Conservation (phyloP, 2,329 filamentous ascomycete species). For the Colletotrichum caudatum region DNA sequence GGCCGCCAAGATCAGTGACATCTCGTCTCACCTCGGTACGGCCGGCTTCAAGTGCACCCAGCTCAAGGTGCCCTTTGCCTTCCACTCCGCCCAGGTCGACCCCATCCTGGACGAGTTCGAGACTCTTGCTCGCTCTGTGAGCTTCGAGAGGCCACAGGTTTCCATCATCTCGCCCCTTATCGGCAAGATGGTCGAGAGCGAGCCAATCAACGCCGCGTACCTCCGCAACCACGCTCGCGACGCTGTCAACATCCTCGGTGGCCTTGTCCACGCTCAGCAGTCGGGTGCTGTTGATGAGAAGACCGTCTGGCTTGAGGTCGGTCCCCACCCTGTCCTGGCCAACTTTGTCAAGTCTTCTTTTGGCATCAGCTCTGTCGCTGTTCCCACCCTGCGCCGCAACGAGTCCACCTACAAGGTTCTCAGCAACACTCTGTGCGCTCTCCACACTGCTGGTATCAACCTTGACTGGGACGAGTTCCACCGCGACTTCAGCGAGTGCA, state of each 20-base stretch:
- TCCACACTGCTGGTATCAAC: constrained; percentile 72
- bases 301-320: constrained; percentile 77
- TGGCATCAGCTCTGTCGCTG: constrained; percentile 62
- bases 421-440: constrained; percentile 63
- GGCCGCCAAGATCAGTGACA: constrained; percentile 55
- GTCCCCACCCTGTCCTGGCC: constrained; percentile 76
- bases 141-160: constrained; percentile 60
- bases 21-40: constrained; percentile 54
- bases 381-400: constrained; percentile 72
- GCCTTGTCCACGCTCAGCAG: constrained; percentile 67
- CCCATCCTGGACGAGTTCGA: constrained; percentile 70
- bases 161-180: constrained; percentile 77
- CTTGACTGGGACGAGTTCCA: constrained; percentile 80
- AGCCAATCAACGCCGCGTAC: constrained; percentile 66
- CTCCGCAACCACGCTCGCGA: constrained; percentile 71
- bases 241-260: constrained; percentile 73
- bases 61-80: constrained; percentile 65
- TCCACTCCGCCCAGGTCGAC: constrained; percentile 66
- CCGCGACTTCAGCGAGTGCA: constrained; percentile 56
- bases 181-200: constrained; percentile 64
- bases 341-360: constrained; percentile 73
- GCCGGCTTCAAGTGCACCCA: constrained; percentile 57
- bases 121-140: constrained; percentile 54
- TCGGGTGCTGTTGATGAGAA: constrained; percentile 68
- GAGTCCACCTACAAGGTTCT: constrained; percentile 76